Conservation (phyloP, 306 rosid species). For the Fragaria ananassa region DNA sequence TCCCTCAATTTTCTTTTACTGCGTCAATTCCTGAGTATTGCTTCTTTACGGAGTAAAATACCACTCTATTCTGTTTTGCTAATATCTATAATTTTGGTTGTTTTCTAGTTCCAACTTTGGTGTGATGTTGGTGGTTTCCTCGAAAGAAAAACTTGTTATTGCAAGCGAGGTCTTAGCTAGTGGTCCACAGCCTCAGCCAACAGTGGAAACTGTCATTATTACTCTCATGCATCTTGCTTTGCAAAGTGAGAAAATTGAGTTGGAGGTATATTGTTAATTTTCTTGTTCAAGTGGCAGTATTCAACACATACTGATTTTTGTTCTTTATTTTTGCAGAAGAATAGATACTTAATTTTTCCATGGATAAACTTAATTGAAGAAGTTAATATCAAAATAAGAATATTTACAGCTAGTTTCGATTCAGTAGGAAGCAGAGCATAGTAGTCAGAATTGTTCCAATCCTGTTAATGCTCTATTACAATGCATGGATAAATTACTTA, state of each 20-base stretch:
- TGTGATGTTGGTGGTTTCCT: conserved; percentile 57
- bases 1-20: background rate
- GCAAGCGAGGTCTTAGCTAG: conserved; percentile 72
- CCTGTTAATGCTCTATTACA: background rate
- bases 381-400: background rate
- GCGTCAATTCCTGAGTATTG: background rate
- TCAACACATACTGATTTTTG: background rate
- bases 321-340: background rate
- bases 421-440: background rate
- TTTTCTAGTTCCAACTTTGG: conserved; percentile 73
- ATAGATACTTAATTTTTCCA: background rate
- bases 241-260: conserved; percentile 75
- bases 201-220: conserved; percentile 69
- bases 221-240: conserved; percentile 88
- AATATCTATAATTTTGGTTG: conserved; percentile 23
- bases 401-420: background rate
- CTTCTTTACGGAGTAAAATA: background rate
- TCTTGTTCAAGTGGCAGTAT: background rate
- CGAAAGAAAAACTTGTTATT: conserved; percentile 54
- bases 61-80: background rate
- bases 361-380: background rate
- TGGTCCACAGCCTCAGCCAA: conserved; percentile 67
- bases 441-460: background rate
- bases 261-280: conserved; percentile 52
- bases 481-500: background rate